Percentiles rank a stretch among this genome's conserved stretches.
phyloP scores from a whole-genome alignment of 1,139 yeast genomes.

The Candida tetrigidarum region DNA sequence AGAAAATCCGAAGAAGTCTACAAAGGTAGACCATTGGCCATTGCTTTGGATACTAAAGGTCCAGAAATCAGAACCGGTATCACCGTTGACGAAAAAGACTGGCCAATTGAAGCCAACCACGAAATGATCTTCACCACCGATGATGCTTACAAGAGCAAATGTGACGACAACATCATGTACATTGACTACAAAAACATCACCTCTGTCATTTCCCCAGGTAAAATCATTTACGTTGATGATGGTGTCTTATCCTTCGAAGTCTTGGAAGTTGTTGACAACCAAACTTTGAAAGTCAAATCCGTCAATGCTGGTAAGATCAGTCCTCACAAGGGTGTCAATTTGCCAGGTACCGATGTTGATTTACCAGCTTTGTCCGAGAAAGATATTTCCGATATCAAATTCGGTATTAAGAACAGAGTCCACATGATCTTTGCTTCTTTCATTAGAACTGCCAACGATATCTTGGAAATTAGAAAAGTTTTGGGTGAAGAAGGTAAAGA shows the following conservation, averaged over 20 bases:
- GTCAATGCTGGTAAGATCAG: constrained; percentile 94
- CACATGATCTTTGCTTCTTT: constrained; percentile 99
- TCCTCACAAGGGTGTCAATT: constrained; percentile 98
- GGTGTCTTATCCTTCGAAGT: constrained; percentile 98
- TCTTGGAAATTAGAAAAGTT: constrained; percentile 87
- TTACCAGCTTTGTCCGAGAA: constrained; percentile 97
- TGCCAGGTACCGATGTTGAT: constrained; percentile 99
- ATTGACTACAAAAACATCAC: constrained; percentile 96
- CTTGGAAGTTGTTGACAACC: constrained; percentile 72
- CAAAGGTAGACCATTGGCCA: constrained; percentile 96
- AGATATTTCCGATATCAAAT: constrained; percentile 87
- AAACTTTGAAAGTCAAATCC: constrained; percentile 84
- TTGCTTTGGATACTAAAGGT: constrained; percentile 99
- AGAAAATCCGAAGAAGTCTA: constrained; percentile 89
- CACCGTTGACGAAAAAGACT: constrained; percentile 78
- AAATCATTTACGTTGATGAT: constrained; percentile 92
- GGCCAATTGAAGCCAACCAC: constrained; percentile 81
- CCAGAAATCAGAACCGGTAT: constrained; percentile 99
- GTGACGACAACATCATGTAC: constrained; percentile 82
- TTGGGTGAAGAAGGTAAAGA: constrained; percentile 97
- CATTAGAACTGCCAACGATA: constrained; percentile 93
- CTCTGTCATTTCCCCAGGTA: constrained; percentile 87
- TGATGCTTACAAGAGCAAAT: constrained; percentile 69
- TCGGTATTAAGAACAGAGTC: constrained; percentile 96
- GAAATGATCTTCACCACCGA: constrained; percentile 95